A percentile compares a stretch with the other conserved stretches of the same genome.
phyloP scores from a whole-genome alignment of 129 eudicot species.

The Flaveria linearis region DNA sequence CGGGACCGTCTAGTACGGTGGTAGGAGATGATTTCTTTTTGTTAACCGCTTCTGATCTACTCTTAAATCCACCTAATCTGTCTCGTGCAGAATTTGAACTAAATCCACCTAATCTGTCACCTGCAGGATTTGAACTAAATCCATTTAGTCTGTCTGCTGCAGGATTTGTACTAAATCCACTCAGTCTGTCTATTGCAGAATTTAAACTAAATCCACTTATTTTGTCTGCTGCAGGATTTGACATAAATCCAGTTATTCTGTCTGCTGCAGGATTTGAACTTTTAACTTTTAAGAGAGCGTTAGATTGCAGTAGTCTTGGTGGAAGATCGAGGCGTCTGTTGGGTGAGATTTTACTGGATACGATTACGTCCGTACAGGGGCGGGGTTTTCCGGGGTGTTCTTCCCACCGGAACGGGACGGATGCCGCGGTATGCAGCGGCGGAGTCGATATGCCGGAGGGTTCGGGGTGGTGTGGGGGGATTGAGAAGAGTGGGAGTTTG shows the following conservation, averaged over 20 bases:
- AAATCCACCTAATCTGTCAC: too few species aligned
- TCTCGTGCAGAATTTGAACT: too few species aligned
- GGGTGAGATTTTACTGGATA: slow-evolving; percentile 20
- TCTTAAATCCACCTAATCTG: too few species aligned
- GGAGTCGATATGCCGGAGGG: slow-evolving; percentile 57
- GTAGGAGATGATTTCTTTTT: slow-evolving; percentile 57
- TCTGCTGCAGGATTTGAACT: too few species aligned
- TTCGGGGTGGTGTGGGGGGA: slow-evolving; percentile 32
- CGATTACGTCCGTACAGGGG: slow-evolving; percentile 51
- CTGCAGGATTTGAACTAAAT: too few species aligned
- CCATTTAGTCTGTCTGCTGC: too few species aligned
- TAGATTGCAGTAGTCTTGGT: slow-evolving; percentile 48
- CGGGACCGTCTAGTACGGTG: slow-evolving; percentile 73
- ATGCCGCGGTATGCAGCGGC: slow-evolving; percentile 71
- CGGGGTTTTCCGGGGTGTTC: slow-evolving; percentile 90
- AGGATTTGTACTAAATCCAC: too few species aligned
- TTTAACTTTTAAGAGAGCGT: slow-evolving; percentile 31
- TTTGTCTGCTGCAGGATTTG: too few species aligned
- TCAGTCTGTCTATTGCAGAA: too few species aligned
- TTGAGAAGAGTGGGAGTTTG: slow-evolving; percentile 43
- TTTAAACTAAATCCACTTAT: too few species aligned
- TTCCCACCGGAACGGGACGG: slow-evolving; percentile 91
- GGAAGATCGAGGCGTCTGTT: slow-evolving; percentile 54
- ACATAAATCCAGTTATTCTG: too few species aligned
- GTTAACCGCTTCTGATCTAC: too few species aligned